Evolutionary conservation across 306 rosid species (phyloP).

Genomic region (Gynostemma pentaphyllum): DNA sequence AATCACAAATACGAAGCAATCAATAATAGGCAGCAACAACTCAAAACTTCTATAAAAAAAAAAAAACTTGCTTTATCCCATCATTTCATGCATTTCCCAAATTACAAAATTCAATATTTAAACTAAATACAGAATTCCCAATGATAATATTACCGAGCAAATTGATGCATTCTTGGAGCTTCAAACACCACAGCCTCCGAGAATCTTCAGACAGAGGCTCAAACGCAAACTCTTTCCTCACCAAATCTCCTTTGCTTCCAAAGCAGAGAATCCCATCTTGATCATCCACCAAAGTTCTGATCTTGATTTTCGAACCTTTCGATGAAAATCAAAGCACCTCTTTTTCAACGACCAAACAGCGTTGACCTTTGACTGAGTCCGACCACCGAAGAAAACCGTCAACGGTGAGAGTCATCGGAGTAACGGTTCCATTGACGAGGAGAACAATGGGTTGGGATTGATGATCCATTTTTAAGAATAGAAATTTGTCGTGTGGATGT

Average conservation of each 20-base stretch:
- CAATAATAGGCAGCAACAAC: background rate
- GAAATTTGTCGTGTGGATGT: no score
- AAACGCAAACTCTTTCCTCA: conserved; percentile 49
- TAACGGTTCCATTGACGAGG: conserved; percentile 36
- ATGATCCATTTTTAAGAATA: conserved; percentile 34
- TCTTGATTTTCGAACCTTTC: conserved; percentile 41
- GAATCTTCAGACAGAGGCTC: conserved; percentile 43
- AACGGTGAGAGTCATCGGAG: conserved; percentile 36
- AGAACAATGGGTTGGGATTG: conserved; percentile 40
- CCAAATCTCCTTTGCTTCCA: conserved; percentile 19
- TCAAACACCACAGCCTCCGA: conserved; percentile 50
- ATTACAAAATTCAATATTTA: background rate
- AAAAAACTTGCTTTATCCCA: background rate
- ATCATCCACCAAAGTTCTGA: conserved; percentile 40
- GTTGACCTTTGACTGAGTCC: conserved; percentile 36
- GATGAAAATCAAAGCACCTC: conserved; percentile 53
- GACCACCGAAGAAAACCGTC: conserved; percentile 70
- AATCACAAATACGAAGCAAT: background rate
- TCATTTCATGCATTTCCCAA: background rate
- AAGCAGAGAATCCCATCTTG: conserved; percentile 29
- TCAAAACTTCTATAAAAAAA: background rate
- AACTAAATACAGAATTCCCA: background rate
- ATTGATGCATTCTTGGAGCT: conserved; percentile 59
- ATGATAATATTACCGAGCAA: conserved; percentile 50
- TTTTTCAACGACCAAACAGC: conserved; percentile 43